phyloP scores from a whole-genome alignment of 2,329 filamentous ascomycete species.

The Penicillium corylophilum region DNA sequence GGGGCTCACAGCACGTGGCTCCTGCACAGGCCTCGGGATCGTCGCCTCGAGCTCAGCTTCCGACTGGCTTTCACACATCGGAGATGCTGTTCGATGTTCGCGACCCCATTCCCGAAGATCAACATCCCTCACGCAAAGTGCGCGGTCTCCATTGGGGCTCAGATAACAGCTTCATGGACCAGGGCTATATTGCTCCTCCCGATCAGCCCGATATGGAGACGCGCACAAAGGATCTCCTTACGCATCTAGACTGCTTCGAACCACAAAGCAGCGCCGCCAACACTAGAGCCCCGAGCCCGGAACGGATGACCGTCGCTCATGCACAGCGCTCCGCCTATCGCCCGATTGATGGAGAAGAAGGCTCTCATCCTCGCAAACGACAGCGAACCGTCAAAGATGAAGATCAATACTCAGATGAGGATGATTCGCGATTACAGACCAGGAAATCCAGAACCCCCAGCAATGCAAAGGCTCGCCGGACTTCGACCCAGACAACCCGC shows the following conservation, averaged over 20 bases:
- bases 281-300: constrained; percentile 60
- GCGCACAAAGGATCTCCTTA: constrained; percentile 56
- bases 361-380: constrained; percentile 33
- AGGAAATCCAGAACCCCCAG: constrained; percentile 51
- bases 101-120: constrained; percentile 34
- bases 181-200: constrained; percentile 59
- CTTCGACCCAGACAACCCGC: constrained; percentile 39
- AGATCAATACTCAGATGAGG: constrained; percentile 35
- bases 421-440: constrained; percentile 38
- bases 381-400: constrained; percentile 41
- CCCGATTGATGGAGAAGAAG: constrained; percentile 20
- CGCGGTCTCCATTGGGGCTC: constrained; percentile 64
- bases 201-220: constrained; percentile 60
- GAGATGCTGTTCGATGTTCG: constrained; percentile 41
- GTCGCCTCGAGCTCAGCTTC: constrained; percentile 22
- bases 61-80: constrained; percentile 36
- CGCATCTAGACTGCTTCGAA: constrained; percentile 58
- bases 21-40: constrained; percentile 11
- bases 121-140: constrained; percentile 41
- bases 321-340: constrained; percentile 7
- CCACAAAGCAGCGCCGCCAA: constrained; percentile 58
- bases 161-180: constrained; percentile 62
- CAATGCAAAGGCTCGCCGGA: constrained; percentile 29
- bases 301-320: constrained; percentile 23
- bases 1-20: constrained; percentile 20